These are phyloP conservation scores for Mucor piriformis DNA, from an alignment of 371 early-diverging fungal species.

Conservation along the genomic window DNA sequence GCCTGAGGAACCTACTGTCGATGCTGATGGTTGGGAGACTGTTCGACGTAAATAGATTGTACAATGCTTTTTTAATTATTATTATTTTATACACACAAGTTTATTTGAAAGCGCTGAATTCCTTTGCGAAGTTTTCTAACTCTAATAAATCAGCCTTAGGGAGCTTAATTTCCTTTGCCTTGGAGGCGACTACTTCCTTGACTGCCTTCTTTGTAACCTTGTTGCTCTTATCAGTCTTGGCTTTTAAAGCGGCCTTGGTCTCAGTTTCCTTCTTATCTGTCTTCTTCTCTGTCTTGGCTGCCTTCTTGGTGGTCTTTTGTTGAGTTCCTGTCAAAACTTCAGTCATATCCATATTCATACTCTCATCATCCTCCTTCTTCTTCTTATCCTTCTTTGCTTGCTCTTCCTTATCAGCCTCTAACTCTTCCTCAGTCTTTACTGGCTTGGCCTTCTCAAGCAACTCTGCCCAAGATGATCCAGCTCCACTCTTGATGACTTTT, in stretches of 20 bases:
- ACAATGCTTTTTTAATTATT: neutral
- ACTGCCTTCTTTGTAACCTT: conserved; percentile 17
- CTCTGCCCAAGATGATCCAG: conserved; percentile 44
- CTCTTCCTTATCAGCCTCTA: conserved; percentile 38
- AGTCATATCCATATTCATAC: conserved; percentile 29
- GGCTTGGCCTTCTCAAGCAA: conserved; percentile 40
- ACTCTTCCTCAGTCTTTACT: conserved; percentile 41
- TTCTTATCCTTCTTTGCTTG: conserved; percentile 30
- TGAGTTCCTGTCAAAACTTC: conserved; percentile 26
- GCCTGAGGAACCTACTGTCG: conserved; percentile 43
- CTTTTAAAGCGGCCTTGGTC: conserved; percentile 8
- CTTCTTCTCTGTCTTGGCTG: conserved; percentile 2
- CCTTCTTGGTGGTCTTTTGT: conserved; percentile 13
- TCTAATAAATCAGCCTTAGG: conserved; percentile 33
- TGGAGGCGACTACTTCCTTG: conserved; percentile 22
- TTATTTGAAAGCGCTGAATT: conserved; percentile 25
- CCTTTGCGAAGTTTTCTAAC: conserved; percentile 30
- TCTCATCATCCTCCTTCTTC: conserved; percentile 35
- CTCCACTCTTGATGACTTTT: conserved; percentile 48
- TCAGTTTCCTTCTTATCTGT: conserved; percentile 3
- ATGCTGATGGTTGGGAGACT: conserved; percentile 58
- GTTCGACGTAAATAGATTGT: conserved; percentile 35
- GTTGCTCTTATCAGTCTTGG: conserved; percentile 17
- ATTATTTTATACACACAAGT: neutral
- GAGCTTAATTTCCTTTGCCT: conserved; percentile 23